Evolutionary conservation across 2,329 filamentous ascomycete species (phyloP).

Genomic region (Microdochium paspali): DNA sequence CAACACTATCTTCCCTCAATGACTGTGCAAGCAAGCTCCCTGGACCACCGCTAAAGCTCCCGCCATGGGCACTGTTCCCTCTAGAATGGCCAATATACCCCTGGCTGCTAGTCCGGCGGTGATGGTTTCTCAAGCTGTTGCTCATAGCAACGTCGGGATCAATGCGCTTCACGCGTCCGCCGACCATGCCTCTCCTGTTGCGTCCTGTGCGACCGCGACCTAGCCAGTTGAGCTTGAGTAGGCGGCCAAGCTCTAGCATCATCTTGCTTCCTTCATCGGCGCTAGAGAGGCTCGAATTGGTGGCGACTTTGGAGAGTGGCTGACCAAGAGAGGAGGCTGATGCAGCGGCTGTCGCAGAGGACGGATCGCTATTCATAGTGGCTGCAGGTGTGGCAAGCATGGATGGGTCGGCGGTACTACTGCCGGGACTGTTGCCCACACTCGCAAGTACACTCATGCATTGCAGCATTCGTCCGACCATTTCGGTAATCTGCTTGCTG

Average conservation of each 20-base stretch:
- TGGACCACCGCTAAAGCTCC: constrained; percentile 12
- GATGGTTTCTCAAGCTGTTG: neutral
- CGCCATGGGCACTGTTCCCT: neutral
- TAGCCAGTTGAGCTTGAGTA: constrained; percentile 95
- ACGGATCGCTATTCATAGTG: neutral
- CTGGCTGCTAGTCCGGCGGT: neutral
- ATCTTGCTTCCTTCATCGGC: constrained; percentile 66
- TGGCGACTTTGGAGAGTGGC: constrained; percentile 14
- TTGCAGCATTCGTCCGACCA: constrained; percentile 90
- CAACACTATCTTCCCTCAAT: constrained; percentile 4
- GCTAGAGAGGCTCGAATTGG: constrained; percentile 1
- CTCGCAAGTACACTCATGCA: constrained; percentile 86
- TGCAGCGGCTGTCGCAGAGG: constrained; percentile 6
- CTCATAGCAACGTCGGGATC: constrained; percentile 7
- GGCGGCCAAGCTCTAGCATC: constrained; percentile 74
- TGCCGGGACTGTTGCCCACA: constrained; percentile 34
- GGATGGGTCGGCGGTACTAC: neutral
- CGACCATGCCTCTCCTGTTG: constrained; percentile 84
- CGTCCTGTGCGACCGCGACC: constrained; percentile 81
- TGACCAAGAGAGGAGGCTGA: constrained; percentile 12
- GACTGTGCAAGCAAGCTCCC: constrained; percentile 11
- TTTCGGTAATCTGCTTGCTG: constrained; percentile 79
- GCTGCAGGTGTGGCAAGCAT: neutral
- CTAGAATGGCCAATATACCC: neutral
- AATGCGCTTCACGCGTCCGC: constrained; percentile 45